Conservation (phyloP, 495 filamentous ascomycete genomes). For the Penicillium samsonianum region DNA sequence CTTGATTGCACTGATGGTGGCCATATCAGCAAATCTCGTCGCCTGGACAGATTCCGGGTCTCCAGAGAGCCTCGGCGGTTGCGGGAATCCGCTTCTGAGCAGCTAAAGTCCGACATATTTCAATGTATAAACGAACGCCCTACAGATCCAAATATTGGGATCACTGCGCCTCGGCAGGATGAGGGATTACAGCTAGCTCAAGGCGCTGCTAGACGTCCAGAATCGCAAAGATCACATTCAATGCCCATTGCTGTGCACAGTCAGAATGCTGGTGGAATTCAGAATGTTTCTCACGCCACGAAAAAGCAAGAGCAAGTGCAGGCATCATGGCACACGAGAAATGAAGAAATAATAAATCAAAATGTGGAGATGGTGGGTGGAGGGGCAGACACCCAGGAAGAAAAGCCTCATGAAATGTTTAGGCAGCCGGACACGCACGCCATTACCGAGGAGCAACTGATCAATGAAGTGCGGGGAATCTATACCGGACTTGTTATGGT, state of each 20-base stretch:
- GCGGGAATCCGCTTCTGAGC: slow-evolving; percentile 9
- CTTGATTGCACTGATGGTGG: slow-evolving; percentile 16
- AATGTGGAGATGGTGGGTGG: slow-evolving; percentile 12
- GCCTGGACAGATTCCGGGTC: slow-evolving; percentile 14
- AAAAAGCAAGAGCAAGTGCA: background rate
- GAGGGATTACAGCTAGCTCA: background rate
- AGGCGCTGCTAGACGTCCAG: background rate
- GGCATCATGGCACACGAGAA: background rate
- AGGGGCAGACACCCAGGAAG: slow-evolving; percentile 19
- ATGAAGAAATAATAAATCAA: slow-evolving; percentile 5
- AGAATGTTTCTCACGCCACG: background rate
- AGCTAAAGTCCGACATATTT: background rate
- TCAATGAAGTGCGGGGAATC: slow-evolving; percentile 67
- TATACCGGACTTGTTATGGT: slow-evolving; percentile 78
- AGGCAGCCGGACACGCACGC: slow-evolving; percentile 63
- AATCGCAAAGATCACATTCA: slow-evolving; percentile 11
- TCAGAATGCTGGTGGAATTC: background rate
- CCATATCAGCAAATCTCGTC: slow-evolving; percentile 15
- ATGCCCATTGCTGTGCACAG: slow-evolving; percentile 5
- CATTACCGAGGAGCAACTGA: slow-evolving; percentile 75
- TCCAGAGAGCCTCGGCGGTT: slow-evolving; percentile 12
- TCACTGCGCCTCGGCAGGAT: background rate
- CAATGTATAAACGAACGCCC: background rate
- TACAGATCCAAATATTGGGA: background rate
- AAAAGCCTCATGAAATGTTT: slow-evolving; percentile 50